Evolutionary conservation across 1,139 yeast species (phyloP), one percentile per base, ranked within the genome.

Genomic region (Candida tropicalis): DNA sequence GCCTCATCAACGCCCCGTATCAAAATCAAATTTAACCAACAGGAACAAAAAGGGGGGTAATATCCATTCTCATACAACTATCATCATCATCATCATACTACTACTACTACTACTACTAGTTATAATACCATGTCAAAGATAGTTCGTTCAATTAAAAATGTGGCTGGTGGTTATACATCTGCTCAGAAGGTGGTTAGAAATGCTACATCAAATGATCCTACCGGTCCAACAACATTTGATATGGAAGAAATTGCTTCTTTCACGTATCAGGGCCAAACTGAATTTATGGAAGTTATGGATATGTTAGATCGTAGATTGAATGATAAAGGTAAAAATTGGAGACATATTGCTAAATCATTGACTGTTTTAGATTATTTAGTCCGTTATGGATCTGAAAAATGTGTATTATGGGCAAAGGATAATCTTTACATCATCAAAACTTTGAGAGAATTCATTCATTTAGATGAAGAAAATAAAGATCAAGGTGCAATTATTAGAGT

Each of bases 251-350:
- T 93, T 29, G 85, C 96, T 9, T 77, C 81, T 45, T 73, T 79
- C 54, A 87, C 97, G 2, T 86, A 80, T 60, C 86, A 83, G 52
- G 73, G 73, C 8, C 78, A 77, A 52, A 82, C 87, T 6, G 96
- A 89, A 54, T 83, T 91, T 54, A 77, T 89, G 58, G 97, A 91
- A 58, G 82, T 93, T 39, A 87, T 93, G 96, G 98, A 93, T 60
- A 90, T 95, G 89, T 67, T 93, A 42, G 99, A 91, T 66, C 83
- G 91, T 55, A 79, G 99, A 52, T 73, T 95, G 55, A 93, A 93
- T 60, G 99, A 93, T 60, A 91, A 91, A 71, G 99, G 99, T 47
- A 93, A 91, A 64, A 88, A 93, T 67, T 93, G 99, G 99, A 81
- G 97, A 53, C 99, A 93, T 65, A 93, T 93, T 36, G 93, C 95